Percentiles rank a stretch among this genome's conserved stretches.
phyloP scores from a whole-genome alignment of 2,329 filamentous ascomycete species.

The Epichloe amarillans region DNA sequence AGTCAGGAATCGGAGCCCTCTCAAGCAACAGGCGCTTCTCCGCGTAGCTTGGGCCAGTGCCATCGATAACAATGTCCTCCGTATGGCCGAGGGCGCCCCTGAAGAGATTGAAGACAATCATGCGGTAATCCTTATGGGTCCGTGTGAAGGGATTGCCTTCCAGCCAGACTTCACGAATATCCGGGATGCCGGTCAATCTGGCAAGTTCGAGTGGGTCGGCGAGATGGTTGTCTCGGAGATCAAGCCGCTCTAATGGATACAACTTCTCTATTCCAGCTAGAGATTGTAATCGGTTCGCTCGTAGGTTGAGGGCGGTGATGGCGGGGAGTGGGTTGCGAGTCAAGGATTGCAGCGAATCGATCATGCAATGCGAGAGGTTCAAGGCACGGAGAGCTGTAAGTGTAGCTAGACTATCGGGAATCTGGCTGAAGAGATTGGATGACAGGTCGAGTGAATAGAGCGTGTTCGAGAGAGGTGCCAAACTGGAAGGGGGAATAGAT shows the following conservation, averaged over 20 bases:
- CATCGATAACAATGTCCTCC: slow-evolving; percentile 83
- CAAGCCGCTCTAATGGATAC: slow-evolving; percentile 75
- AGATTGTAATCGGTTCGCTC: slow-evolving; percentile 75
- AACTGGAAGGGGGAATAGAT: slow-evolving; percentile 58
- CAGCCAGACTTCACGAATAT: slow-evolving; percentile 87
- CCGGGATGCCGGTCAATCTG: slow-evolving; percentile 76
- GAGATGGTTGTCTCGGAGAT: slow-evolving; percentile 80
- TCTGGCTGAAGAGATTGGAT: slow-evolving; percentile 82
- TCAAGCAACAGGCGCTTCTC: slow-evolving; percentile 80
- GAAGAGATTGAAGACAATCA: slow-evolving; percentile 94
- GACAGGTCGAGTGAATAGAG: slow-evolving; percentile 88
- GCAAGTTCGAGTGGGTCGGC: slow-evolving; percentile 87
- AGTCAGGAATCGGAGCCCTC: slow-evolving; percentile 60
- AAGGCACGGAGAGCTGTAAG: slow-evolving; percentile 80
- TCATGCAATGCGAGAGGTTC: slow-evolving; percentile 96
- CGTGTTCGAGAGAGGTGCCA: slow-evolving; percentile 73
- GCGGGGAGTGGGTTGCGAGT: slow-evolving; percentile 77
- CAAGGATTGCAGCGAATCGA: slow-evolving; percentile 81
- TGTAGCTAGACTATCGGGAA: slow-evolving; percentile 79
- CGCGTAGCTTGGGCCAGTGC: slow-evolving; percentile 65
- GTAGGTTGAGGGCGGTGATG: slow-evolving; percentile 83
- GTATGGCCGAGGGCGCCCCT: slow-evolving; percentile 77
- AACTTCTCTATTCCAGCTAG: slow-evolving; percentile 84
- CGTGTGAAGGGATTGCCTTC: slow-evolving; percentile 84
- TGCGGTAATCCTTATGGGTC: slow-evolving; percentile 71